These are phyloP conservation scores for Haberlea rhodopensis DNA, from an alignment of 257 asterid species.

Conservation along the genomic window DNA sequence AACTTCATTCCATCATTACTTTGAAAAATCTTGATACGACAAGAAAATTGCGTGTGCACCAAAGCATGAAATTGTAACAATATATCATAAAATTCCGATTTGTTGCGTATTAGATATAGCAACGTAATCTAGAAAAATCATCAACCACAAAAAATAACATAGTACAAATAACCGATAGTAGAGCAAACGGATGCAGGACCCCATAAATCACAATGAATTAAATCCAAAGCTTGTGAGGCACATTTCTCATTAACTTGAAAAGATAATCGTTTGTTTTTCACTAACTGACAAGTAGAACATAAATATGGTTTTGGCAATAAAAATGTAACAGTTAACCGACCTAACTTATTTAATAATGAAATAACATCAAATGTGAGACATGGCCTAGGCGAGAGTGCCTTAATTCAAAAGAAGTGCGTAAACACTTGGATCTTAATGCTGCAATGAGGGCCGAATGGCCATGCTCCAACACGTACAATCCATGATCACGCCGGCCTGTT, in stretches of 20 bases:
- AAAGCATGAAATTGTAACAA: too few relatives aligned
- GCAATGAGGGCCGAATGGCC: background rate
- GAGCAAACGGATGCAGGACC: background rate
- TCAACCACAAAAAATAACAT: slow-evolving; percentile 23
- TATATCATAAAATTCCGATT: too few relatives aligned
- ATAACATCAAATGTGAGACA: too few relatives aligned
- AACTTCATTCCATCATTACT: too few relatives aligned
- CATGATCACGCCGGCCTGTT: background rate
- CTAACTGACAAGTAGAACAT: slow-evolving; percentile 8
- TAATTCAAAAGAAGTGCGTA: background rate
- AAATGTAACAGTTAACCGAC: background rate
- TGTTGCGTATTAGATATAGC: slow-evolving; percentile 12
- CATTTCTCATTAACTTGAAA: too few relatives aligned
- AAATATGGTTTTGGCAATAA: background rate
- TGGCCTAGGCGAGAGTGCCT: background rate
- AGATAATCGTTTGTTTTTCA: too few relatives aligned
- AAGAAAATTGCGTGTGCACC: too few relatives aligned
- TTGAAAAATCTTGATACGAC: too few relatives aligned
- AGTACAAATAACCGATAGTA: background rate
- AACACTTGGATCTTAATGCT: background rate
- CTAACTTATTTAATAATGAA: background rate
- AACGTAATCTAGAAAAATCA: slow-evolving; percentile 13
- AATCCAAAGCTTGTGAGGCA: too few relatives aligned
- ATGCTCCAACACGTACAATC: background rate
- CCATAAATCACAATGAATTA: slow-evolving; percentile 23